phyloP scores from a whole-genome alignment of 73 alveolate genomes.

The Stentor coeruleus region DNA sequence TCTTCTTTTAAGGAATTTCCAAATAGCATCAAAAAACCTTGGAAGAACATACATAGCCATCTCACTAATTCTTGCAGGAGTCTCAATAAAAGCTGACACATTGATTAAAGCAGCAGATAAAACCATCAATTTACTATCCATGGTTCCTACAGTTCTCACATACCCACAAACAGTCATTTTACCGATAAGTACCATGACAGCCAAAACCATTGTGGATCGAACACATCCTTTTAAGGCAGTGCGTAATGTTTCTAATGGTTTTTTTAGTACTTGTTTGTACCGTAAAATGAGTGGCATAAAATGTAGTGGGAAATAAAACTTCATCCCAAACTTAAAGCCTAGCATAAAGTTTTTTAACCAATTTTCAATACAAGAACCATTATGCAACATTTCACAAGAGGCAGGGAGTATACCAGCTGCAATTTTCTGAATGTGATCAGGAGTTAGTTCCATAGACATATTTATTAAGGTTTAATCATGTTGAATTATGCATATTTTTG shows the following conservation, averaged over 20 bases:
- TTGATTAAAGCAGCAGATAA: neutral
- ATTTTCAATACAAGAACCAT: neutral
- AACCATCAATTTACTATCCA: neutral
- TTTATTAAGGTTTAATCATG: too few species aligned
- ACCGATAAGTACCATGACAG: neutral
- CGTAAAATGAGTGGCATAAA: neutral
- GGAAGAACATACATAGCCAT: conserved; percentile 58
- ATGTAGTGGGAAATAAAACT: conserved; percentile 14
- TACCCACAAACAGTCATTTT: neutral
- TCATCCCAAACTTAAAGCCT: neutral
- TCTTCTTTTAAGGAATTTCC: conserved; percentile 59
- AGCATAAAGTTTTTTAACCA: neutral
- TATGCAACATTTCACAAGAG: neutral
- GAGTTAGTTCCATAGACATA: neutral
- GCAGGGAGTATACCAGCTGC: neutral
- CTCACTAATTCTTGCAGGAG: conserved; percentile 45
- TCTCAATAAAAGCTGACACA: conserved; percentile 43
- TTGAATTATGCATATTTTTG: too few species aligned
- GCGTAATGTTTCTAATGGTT: neutral
- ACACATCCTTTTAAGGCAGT: neutral
- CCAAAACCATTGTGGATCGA: neutral
- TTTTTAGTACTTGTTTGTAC: neutral
- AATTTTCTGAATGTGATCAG: neutral
- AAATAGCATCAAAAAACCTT: conserved; percentile 49
- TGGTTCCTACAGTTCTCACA: neutral